Evolutionary conservation across 1,139 yeast genomes (phyloP).

Genomic region (Diutina pseudorugosa): DNA sequence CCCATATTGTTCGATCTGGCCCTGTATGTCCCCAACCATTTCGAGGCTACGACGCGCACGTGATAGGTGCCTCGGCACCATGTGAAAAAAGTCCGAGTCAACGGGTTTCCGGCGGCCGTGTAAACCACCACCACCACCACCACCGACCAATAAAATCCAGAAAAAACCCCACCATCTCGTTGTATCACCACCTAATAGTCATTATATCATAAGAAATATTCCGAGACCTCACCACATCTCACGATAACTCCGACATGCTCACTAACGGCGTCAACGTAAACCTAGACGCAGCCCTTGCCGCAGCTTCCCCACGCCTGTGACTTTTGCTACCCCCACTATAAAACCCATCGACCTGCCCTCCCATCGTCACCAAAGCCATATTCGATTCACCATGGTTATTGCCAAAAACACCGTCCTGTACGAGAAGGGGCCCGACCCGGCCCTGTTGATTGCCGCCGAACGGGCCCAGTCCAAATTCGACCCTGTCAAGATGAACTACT

Average conservation of each 20-base stretch:
- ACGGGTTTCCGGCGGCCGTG: too few species aligned
- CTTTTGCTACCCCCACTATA: not conserved
- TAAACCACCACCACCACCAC: not conserved
- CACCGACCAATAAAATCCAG: too few species aligned
- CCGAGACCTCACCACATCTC: too few species aligned
- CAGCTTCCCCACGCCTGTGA: not conserved
- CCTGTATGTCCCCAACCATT: not conserved
- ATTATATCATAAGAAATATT: too few species aligned
- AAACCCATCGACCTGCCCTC: not conserved
- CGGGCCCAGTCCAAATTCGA: constrained; percentile 19
- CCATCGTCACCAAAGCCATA: too few species aligned
- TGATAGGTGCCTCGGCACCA: not conserved
- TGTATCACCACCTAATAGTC: too few species aligned
- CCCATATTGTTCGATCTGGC: not conserved
- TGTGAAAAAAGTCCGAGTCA: not conserved
- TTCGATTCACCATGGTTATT: not conserved
- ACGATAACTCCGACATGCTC: too few species aligned
- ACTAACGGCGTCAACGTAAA: too few species aligned
- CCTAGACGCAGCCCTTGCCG: not conserved
- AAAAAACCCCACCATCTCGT: too few species aligned
- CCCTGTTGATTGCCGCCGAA: constrained; percentile 20
- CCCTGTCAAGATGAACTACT: constrained; percentile 25
- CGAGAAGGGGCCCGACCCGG: constrained; percentile 26
- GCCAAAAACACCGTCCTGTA: not conserved
- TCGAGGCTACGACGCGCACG: not conserved